Evolutionary conservation across 805 yeast genomes (phyloP), one percentile per base, ranked within the genome.

Genomic region (Starmerella tilneyi): DNA sequence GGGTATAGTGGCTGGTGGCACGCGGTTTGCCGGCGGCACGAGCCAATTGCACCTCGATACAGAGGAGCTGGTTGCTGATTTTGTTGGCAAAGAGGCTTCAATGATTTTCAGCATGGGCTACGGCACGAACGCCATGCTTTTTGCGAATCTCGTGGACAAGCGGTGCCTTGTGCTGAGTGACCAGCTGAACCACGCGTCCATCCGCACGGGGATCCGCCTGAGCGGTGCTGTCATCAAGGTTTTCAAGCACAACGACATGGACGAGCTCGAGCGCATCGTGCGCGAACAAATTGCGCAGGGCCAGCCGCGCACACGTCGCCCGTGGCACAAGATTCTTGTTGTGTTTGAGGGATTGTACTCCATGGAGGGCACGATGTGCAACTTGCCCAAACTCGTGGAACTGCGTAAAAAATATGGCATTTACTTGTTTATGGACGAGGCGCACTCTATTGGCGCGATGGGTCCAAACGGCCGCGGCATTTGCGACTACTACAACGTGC

Each of bases 371-470:
- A 84, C 88, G 54, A 70, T 84, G 73, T 77, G 84, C 61, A 79
- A 88, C 59, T 70, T 88, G 55, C 95, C 96, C 4, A 71, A 66
- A 48, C 59, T 88, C 36, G 73, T 88, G 22, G 81, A 73, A 55
- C 68, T 88, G 51, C 79, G 81, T 57, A 74, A 82, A 30, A 84
- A 83, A 61, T 92, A 94, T 68, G 85, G 85, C 58, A 83, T 89
- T 60, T 84, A 84, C 59, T 66, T 92, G 43, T 92, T 83, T 59
- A 83, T 94, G 50, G 99, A 92, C 63, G 99, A 92, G 64, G 98
- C 98, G 11, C 99, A 92, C 64, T 89, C 97, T 5, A 81, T 92
- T 58, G 99, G 99, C 57, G 98, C 98, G n/a, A 73, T 92, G 67
- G 99, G 99, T 23, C 92, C 94, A 35, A 66, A 67, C 43, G 98